A percentile compares a stretch with the other conserved stretches of the same genome.
These are phyloP conservation scores for Ambrosia trifida DNA, from an alignment of 129 eudicot genomes.

Conservation along the genomic window DNA sequence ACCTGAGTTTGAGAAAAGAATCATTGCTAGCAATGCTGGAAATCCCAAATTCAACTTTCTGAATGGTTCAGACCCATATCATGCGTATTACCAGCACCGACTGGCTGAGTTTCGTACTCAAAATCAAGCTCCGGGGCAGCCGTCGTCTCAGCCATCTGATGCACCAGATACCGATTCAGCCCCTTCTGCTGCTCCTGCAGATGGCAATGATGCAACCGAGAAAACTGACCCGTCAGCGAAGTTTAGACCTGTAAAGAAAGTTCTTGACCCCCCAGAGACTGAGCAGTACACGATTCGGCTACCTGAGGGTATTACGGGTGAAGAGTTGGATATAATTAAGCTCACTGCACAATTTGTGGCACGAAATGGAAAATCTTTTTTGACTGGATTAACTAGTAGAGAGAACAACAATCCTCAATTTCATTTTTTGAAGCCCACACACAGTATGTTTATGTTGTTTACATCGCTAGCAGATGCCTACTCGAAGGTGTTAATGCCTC, in stretches of 20 bases:
- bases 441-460: conserved; percentile 89
- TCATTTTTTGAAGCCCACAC: conserved; percentile 86
- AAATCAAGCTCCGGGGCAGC: conserved; percentile 48
- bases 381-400: conserved; percentile 74
- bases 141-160: conserved; percentile 45
- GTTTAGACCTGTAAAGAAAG: conserved; percentile 65
- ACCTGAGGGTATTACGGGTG: conserved; percentile 91
- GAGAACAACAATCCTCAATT: conserved; percentile 86
- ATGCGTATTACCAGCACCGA: conserved; percentile 88
- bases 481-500: conserved; percentile 91
- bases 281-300: conserved; percentile 88
- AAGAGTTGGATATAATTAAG: conserved; percentile 79
- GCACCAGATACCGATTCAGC: conserved; percentile 41
- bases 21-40: conserved; percentile 64
- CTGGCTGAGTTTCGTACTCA: conserved; percentile 66
- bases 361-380: conserved; percentile 76
- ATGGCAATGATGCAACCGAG: conserved; percentile 39
- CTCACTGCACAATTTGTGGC: conserved; percentile 95
- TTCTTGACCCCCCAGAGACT: conserved; percentile 89
- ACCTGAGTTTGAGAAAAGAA: conserved; percentile 80
- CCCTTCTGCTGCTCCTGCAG: conserved; percentile 39
- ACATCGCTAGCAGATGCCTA: conserved; percentile 93
- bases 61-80: conserved; percentile 84
- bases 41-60: conserved; percentile 83
- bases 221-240: conserved; percentile 78